These are phyloP conservation scores for Ustilago tritici DNA, from an alignment of 1,284 basidiomycete genomes.

Conservation along the genomic window DNA sequence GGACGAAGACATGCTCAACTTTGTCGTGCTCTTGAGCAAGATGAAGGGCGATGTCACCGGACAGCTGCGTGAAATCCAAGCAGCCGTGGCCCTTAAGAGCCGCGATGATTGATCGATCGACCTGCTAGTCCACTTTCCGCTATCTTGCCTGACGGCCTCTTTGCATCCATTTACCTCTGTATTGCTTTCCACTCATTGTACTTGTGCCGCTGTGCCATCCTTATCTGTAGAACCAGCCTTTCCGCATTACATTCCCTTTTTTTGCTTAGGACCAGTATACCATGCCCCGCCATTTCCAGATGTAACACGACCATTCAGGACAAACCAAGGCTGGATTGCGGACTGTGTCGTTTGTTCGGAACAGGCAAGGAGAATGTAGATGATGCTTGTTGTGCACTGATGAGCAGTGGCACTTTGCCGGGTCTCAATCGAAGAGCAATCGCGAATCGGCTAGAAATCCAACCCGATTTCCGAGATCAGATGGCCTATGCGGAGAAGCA, in stretches of 20 bases:
- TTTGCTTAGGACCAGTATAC: slow-evolving; percentile 23
- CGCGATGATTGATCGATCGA: slow-evolving; percentile 41
- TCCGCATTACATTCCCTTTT: slow-evolving; percentile 5
- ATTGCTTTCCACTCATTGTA: slow-evolving; percentile 10
- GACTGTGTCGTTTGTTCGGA: no score
- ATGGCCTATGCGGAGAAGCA: slow-evolving; percentile 18
- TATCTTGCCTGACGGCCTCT: background rate
- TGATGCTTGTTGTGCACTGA: background rate
- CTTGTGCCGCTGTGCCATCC: slow-evolving; percentile 18
- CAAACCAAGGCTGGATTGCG: background rate
- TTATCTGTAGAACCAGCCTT: slow-evolving; percentile 5
- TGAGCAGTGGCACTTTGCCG: background rate
- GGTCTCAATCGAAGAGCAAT: slow-evolving; percentile 1
- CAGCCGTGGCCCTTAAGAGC: slow-evolving; percentile 51
- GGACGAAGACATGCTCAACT: slow-evolving; percentile 58
- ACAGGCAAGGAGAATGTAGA: background rate
- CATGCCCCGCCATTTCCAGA: background rate
- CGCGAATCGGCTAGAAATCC: background rate
- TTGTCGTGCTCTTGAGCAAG: slow-evolving; percentile 54
- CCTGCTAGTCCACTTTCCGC: background rate
- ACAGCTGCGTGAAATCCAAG: slow-evolving; percentile 50
- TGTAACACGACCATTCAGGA: background rate
- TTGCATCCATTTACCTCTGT: background rate
- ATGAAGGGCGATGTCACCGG: slow-evolving; percentile 54
- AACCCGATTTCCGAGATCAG: background rate